Percentiles rank a stretch among this genome's conserved stretches.
phyloP scores from a whole-genome alignment of 805 yeast genomes.

The Suhomyces pyralidae region DNA sequence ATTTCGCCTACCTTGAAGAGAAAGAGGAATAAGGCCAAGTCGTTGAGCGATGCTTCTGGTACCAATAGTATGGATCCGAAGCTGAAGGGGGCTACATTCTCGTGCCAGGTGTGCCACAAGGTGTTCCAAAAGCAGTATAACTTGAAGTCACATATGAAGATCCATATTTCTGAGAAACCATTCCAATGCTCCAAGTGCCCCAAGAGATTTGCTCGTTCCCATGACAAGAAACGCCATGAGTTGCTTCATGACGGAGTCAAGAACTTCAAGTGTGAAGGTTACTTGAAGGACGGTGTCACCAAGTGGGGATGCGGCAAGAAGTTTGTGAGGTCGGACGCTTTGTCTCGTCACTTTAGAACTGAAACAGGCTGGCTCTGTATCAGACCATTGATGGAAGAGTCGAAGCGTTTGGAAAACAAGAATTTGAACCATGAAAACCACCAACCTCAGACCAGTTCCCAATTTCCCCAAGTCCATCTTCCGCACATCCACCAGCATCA shows the following conservation, averaged over 20 bases:
- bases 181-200: conserved; percentile 61
- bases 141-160: conserved; percentile 48
- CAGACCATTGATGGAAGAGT: conserved; percentile 61
- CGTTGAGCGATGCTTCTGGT: conserved; percentile 3
- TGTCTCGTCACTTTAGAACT: conserved; percentile 71
- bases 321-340: conserved; percentile 76
- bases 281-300: conserved; percentile 52
- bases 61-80: background rate
- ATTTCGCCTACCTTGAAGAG: conserved; percentile 27
- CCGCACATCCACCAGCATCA: background rate
- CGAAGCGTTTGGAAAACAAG: conserved; percentile 27
- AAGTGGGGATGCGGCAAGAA: conserved; percentile 74
- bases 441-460: background rate
- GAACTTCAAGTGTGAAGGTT: conserved; percentile 65
- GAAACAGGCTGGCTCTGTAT: conserved; percentile 73
- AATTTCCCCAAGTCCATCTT: background rate
- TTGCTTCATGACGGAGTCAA: conserved; percentile 70
- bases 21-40: conserved; percentile 10
- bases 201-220: conserved; percentile 72
- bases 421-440: background rate
- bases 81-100: conserved; percentile 18
- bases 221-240: conserved; percentile 75
- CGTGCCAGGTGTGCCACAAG: conserved; percentile 45
- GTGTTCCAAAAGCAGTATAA: conserved; percentile 49
- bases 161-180: conserved; percentile 67